Percentiles rank a stretch among this genome's conserved stretches.
Conservation (phyloP, 78 protist species). For the Anaeramoeba flamelloides region DNA sequence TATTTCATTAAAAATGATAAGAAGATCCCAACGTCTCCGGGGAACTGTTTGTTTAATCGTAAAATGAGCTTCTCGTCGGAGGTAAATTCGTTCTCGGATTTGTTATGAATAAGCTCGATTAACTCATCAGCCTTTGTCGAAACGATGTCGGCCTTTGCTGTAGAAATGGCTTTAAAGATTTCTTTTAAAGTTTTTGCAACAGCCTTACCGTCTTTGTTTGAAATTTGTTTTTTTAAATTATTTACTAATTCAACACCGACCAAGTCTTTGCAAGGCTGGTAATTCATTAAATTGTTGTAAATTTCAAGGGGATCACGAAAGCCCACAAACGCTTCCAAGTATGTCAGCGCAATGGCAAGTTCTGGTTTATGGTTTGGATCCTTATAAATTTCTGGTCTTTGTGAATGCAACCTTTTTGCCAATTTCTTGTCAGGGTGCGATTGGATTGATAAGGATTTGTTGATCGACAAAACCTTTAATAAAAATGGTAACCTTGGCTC, state of each 20-base stretch:
- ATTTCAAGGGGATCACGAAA: background rate
- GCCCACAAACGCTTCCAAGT: background rate
- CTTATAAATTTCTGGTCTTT: background rate
- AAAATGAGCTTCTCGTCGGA: background rate
- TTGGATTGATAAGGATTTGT: background rate
- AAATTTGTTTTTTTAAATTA: background rate
- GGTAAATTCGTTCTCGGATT: background rate
- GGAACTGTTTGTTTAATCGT: background rate
- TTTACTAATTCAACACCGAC: background rate
- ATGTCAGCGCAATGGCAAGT: background rate
- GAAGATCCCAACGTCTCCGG: background rate
- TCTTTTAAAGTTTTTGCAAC: background rate
- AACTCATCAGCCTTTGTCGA: background rate
- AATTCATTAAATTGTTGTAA: background rate
- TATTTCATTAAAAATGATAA: background rate
- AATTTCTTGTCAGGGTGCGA: background rate
- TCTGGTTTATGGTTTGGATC: slow-evolving; percentile 1
- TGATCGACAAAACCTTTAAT: background rate
- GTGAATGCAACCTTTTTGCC: background rate
- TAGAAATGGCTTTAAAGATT: background rate
- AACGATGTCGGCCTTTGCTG: background rate
- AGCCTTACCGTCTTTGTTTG: background rate
- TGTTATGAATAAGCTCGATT: background rate
- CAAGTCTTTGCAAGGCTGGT: background rate
- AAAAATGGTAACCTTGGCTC: background rate